Percentiles rank a stretch among this genome's conserved stretches.
Conservation (phyloP, 257 asterid genomes). For the Solanum sejunctum region DNA sequence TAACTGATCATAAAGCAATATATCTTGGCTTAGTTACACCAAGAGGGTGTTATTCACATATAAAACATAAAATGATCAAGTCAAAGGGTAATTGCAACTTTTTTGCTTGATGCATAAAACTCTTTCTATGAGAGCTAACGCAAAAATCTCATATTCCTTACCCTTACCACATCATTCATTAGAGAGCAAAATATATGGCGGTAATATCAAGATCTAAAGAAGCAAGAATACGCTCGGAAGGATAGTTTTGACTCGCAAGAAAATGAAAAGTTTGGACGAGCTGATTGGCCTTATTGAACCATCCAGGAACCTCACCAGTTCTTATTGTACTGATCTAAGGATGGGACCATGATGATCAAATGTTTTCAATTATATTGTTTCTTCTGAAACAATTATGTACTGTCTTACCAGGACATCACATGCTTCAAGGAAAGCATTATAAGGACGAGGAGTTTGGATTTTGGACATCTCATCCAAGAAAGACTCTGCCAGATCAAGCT, state of each 20-base stretch:
- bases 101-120: neutral
- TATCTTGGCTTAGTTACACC: neutral
- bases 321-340: neutral
- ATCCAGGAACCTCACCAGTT: neutral
- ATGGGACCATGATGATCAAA: neutral
- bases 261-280: neutral
- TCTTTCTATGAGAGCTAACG: neutral
- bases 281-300: neutral
- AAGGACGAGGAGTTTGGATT: slow-evolving; percentile 27
- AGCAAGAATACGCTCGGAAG: neutral
- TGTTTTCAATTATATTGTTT: neutral
- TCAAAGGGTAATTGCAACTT: neutral
- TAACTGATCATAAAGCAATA: neutral
- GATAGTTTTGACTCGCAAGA: neutral
- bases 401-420: slow-evolving; percentile 63
- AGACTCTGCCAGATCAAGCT: slow-evolving; percentile 66
- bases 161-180: neutral
- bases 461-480: slow-evolving; percentile 44
- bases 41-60: neutral
- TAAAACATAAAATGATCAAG: neutral
- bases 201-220: neutral
- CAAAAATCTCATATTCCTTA: neutral
- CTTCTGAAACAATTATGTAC: neutral
- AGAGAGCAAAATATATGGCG: neutral
- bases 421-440: slow-evolving; percentile 69